phyloP scores from a whole-genome alignment of 2,329 filamentous ascomycete genomes.

The Drechslerella dactyloides region DNA sequence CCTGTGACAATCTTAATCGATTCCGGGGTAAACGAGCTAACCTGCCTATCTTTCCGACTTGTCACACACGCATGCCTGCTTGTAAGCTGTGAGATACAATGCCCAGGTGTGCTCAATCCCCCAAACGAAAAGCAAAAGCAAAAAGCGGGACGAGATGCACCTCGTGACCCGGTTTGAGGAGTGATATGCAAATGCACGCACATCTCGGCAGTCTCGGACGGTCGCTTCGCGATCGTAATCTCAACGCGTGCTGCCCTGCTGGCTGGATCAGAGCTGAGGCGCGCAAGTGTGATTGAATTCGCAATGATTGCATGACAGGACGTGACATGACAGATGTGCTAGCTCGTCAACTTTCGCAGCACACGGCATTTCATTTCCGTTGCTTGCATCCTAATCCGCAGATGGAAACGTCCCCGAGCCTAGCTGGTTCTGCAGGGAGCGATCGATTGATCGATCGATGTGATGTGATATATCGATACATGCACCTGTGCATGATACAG shows the following conservation, averaged over 20 bases:
- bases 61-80: too few species aligned
- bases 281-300: not conserved
- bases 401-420: not conserved
- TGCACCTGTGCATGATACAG: not conserved
- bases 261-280: not conserved
- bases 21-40: not conserved
- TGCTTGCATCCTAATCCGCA: not conserved
- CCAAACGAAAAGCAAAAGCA: constrained; percentile 1
- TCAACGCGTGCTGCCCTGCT: too few species aligned
- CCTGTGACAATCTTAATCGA: too few species aligned
- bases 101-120: too few species aligned
- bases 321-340: too few species aligned
- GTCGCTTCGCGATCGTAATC: too few species aligned
- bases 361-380: not conserved
- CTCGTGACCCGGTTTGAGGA: not conserved
- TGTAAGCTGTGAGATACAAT: too few species aligned
- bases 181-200: not conserved
- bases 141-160: not conserved
- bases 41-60: not conserved
- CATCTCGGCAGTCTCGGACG: not conserved
- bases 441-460: not conserved
- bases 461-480: not conserved
- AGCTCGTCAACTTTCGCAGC: too few species aligned
- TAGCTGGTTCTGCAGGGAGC: not conserved
- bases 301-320: not conserved